Percentiles rank a stretch among this genome's conserved stretches.
Evolutionary conservation across 1,284 basidiomycete genomes (phyloP).

Genomic region (Cryptococcus deneoformans): DNA sequence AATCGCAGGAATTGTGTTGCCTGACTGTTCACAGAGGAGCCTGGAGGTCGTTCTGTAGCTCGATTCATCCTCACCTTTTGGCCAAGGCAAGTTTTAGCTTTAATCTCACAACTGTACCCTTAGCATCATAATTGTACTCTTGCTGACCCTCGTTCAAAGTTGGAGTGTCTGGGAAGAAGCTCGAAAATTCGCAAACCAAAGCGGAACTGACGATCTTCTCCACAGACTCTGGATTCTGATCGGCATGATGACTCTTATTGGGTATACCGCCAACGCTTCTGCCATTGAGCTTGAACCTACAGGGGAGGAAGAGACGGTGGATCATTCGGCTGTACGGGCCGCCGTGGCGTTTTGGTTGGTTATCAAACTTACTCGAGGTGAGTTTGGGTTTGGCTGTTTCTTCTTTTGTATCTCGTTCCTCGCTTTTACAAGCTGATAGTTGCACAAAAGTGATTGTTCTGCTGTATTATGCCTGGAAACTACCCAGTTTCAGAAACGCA

Average conservation of each 20-base stretch:
- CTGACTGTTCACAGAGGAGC: slow-evolving; percentile 14
- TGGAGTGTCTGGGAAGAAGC: slow-evolving; percentile 51
- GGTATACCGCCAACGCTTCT: slow-evolving; percentile 49
- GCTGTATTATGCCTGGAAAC: slow-evolving; percentile 34
- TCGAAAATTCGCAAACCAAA: slow-evolving; percentile 44
- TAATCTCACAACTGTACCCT: neutral
- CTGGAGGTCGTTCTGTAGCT: slow-evolving; percentile 24
- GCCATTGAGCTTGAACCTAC: slow-evolving; percentile 36
- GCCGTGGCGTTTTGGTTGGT: slow-evolving; percentile 40
- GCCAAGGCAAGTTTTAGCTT: slow-evolving; percentile 27
- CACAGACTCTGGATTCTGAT: slow-evolving; percentile 46
- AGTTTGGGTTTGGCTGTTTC: neutral
- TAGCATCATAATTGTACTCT: too few species aligned
- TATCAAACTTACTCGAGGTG: slow-evolving; percentile 33
- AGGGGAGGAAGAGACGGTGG: slow-evolving; percentile 15
- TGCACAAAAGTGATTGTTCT: slow-evolving; percentile 18
- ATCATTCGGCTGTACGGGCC: slow-evolving; percentile 27
- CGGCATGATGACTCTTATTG: slow-evolving; percentile 44
- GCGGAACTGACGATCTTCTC: slow-evolving; percentile 43
- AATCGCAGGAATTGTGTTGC: neutral
- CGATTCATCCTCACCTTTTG: slow-evolving; percentile 40
- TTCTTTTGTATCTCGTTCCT: neutral
- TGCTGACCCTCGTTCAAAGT: slow-evolving; percentile 1
- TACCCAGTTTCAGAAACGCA: slow-evolving; percentile 40
- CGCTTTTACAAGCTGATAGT: neutral